Conservation (phyloP, 805 yeast species). For the Yarrowia sp. region DNA sequence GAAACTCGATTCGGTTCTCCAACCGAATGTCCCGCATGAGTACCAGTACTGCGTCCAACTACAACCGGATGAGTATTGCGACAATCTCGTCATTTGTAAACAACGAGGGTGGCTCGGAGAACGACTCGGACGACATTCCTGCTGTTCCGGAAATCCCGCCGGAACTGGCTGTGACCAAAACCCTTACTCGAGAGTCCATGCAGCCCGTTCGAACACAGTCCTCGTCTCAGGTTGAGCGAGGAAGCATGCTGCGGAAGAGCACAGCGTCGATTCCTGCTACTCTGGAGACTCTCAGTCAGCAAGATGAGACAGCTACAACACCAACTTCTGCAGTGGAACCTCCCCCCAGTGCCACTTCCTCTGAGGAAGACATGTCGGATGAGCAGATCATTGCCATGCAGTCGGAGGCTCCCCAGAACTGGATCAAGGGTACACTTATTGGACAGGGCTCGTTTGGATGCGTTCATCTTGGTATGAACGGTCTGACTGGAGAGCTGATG, state of each 20-base stretch:
- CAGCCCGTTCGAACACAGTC: slow-evolving; percentile 12
- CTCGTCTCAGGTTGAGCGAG: slow-evolving; percentile 6
- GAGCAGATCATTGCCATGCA: slow-evolving; percentile 20
- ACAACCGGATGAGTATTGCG: slow-evolving; percentile 35
- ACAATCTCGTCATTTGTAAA: slow-evolving; percentile 34
- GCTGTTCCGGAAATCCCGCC: slow-evolving; percentile 29
- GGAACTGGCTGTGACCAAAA: background rate
- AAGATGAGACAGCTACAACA: background rate
- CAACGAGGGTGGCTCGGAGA: slow-evolving; percentile 26
- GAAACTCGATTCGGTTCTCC: slow-evolving; percentile 80
- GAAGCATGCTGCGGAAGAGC: background rate
- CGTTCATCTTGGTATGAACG: slow-evolving; percentile 88
- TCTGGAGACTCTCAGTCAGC: slow-evolving; percentile 1
- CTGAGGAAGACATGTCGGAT: slow-evolving; percentile 16
- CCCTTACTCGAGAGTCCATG: slow-evolving; percentile 5
- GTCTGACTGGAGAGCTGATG: slow-evolving; percentile 90
- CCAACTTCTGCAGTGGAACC: background rate
- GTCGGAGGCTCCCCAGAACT: slow-evolving; percentile 53
- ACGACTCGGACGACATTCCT: slow-evolving; percentile 31
- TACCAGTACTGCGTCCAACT: slow-evolving; percentile 29
- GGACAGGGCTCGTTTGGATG: slow-evolving; percentile 96
- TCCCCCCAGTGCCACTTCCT: background rate
- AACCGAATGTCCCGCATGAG: slow-evolving; percentile 50
- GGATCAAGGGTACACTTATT: slow-evolving; percentile 90
- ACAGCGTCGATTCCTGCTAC: background rate